Conservation (phyloP, 2,329 filamentous ascomycete genomes). For the Cercospora zeae-maydis region DNA sequence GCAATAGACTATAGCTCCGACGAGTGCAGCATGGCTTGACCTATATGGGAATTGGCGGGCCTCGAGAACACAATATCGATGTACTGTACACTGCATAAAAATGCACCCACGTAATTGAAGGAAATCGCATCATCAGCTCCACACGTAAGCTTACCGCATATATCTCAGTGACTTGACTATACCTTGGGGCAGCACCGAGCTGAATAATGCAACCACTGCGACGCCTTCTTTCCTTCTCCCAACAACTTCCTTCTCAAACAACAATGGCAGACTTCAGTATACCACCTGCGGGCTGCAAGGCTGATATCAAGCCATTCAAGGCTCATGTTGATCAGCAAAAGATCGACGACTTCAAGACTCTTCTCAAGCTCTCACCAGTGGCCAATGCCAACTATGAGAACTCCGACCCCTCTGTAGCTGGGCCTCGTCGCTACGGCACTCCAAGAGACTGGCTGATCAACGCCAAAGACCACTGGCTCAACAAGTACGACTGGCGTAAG, state of each 20-base stretch:
- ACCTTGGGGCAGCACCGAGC: neutral
- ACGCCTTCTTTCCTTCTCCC: slow-evolving; percentile 19
- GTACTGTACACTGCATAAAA: neutral
- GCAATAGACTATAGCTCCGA: neutral
- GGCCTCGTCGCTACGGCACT: slow-evolving; percentile 43
- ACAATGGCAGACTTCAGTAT: slow-evolving; percentile 23
- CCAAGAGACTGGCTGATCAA: slow-evolving; percentile 46
- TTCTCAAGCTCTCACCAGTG: slow-evolving; percentile 49
- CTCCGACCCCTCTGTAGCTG: slow-evolving; percentile 20
- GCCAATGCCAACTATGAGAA: slow-evolving; percentile 51
- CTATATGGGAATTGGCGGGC: neutral
- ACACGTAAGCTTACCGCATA: neutral
- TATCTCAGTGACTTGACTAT: neutral
- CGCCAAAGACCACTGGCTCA: slow-evolving; percentile 38
- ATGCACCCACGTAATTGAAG: neutral
- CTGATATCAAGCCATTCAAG: slow-evolving; percentile 43
- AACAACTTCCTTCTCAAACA: slow-evolving; percentile 12
- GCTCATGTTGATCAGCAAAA: slow-evolving; percentile 44
- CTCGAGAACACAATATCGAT: neutral
- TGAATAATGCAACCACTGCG: slow-evolving; percentile 18
- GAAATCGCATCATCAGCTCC: neutral
- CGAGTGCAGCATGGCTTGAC: neutral
- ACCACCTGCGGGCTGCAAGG: slow-evolving; percentile 38
- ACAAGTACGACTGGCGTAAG: slow-evolving; percentile 38
- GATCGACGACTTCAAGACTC: slow-evolving; percentile 45